Base-by-base conservation (phyloP, 2,329 filamentous ascomycete genomes). In the Dactylellina parvicollis region DNA sequence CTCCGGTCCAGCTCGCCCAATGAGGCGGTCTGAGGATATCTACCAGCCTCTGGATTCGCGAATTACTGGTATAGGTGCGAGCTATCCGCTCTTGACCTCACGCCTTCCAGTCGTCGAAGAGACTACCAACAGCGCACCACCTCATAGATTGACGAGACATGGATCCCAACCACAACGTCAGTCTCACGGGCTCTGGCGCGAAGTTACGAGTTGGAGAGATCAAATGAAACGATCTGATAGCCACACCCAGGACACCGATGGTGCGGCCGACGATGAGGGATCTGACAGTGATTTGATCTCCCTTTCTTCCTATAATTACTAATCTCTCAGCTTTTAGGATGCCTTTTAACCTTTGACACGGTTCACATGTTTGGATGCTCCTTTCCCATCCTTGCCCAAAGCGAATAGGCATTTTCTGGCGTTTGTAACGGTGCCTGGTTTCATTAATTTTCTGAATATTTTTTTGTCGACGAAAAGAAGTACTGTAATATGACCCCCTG, bases 241-340 rank as follows among this genome's bases (percentile, higher is more conserved):
- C 14, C 24, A 38, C 10, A 16, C 32, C 5, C 28, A 18, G 7
- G 69, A 60, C 10, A 61, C 69, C n/a, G 69, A 73, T 30, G 69
- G 69, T 1, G 69, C 69, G 12, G 69, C 69, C 28, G 69, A 73
- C 18, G 69, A 73, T 26, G 69, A 73, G 22, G 60, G 18, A 0
- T 66, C 69, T 9, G 64, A 61, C 16, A 62, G 59, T n/a, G 69
- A 73, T 18, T 50, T 73, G 32, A 73, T 73, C 24, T 73, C 69
- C 18, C 40, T 73, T 40, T 73, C 69, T 24, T 65, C 69, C 30
- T 46, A 46, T 16, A 38, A 28, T 18, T 18, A 55, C 22, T 72
- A 30, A 54, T 18, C 24, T 16, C 10, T 44, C 24, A 5, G 18
- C 20, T 4, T 10, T 16, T 12, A 22, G 28, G 14, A 4, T 4